Conservation (phyloP, 306 rosid genomes). For the Prunus armeniaca region DNA sequence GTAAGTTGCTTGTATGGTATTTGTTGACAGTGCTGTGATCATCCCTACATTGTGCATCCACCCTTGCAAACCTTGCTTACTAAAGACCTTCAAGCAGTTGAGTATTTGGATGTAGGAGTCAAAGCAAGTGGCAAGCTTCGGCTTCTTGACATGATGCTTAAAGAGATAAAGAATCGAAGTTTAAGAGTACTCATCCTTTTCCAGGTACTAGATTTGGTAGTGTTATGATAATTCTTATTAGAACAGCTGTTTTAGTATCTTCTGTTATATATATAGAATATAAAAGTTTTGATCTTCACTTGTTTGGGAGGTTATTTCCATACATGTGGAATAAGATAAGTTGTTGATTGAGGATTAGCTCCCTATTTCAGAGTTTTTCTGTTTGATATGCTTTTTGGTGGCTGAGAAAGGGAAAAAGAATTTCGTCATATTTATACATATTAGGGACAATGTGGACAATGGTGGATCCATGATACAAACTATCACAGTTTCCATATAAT, state of each 20-base stretch:
- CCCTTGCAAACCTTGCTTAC: constrained; percentile 36
- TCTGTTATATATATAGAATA: not conserved
- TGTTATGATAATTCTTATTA: not conserved
- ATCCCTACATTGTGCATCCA: constrained; percentile 62
- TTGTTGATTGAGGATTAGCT: constrained; percentile 4
- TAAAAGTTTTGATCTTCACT: not conserved
- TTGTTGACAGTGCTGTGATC: constrained; percentile 78
- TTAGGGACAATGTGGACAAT: no score
- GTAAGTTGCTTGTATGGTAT: constrained; percentile 7
- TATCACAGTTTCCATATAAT: no score
- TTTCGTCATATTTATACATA: no score
- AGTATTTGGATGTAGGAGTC: constrained; percentile 56
- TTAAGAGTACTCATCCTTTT: constrained; percentile 66
- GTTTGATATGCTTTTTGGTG: not conserved
- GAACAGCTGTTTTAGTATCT: not conserved
- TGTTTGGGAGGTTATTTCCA: not conserved
- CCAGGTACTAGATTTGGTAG: constrained; percentile 50
- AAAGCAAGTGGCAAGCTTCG: constrained; percentile 89
- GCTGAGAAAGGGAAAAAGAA: no score
- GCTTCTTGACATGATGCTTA: constrained; percentile 83
- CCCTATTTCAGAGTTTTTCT: not conserved
- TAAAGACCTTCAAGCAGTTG: constrained; percentile 40
- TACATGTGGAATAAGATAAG: not conserved
- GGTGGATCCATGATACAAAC: no score
- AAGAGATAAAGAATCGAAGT: constrained; percentile 55